Evolutionary conservation across 805 yeast genomes (phyloP), one percentile per base, ranked within the genome.

Genomic region (Wickerhamomyces sydowiorum): DNA sequence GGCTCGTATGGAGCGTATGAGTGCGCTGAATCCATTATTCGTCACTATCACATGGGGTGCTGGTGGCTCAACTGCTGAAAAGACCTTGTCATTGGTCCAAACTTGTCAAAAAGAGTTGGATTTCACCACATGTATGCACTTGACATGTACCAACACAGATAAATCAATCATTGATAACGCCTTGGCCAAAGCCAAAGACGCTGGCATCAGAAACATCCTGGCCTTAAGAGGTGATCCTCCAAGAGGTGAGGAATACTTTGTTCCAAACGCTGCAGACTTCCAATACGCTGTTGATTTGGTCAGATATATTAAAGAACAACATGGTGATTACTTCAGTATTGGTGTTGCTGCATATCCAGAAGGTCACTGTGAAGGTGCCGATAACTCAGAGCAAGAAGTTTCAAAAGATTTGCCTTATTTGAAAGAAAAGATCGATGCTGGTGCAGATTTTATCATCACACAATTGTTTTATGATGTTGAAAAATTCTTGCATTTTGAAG

Each of bases 301-400:
- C 10, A 74, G 67, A 50, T 90, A 91, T 60, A 90, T 93, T 51
- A 78, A 76, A 51, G 50, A 70, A 41, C 61, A 77, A 37, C 71
- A 90, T 58, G 93, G 87, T 3, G 86, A 86, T 57, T 83, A 80
- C 52, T 91, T 91, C 65, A 86, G 96, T 58, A 71, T 91, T 42
- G 99, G 99, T 46, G 99, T 91, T 14, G 99, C 99, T 2, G 97
- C 95, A 1, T 91, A 91, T 61, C 96, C 99, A 8, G 99, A 91
- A 60, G 99, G 99, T 17, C 97, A 91, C 64, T 89, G 87, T 28
- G 96, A 90, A 52, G 91, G 95, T 13, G 73, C 88, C 1, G 86
- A 82, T 51, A 72, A 66, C 36, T 63, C 77, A 8, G 72, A 70
- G 28, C 96, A 89, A 60, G 75, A 78, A 53, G 79, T 82, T 1